Percentiles rank a stretch among this genome's conserved stretches.
Evolutionary conservation across 441 rosid genomes (phyloP).

Genomic region (Pelargonium myrrhifolium): DNA sequence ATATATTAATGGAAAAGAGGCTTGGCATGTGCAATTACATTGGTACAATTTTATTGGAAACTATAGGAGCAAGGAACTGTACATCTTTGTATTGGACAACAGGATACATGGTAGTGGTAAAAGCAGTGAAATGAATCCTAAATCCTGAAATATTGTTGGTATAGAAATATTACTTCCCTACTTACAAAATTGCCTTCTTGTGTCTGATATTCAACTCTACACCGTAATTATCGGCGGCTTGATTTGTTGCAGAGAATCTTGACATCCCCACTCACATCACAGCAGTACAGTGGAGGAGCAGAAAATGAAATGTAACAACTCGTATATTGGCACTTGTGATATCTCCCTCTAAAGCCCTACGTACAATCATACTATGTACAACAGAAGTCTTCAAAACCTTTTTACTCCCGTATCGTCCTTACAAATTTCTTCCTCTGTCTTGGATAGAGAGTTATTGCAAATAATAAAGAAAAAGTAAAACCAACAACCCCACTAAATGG

Average conservation of each 20-base stretch:
- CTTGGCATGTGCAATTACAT: not conserved
- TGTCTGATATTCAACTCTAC: conserved; percentile 10
- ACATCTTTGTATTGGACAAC: not conserved
- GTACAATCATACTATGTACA: not conserved
- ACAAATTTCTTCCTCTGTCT: conserved; percentile 27
- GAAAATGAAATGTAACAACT: not conserved
- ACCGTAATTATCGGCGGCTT: not conserved
- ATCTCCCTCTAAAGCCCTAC: not conserved
- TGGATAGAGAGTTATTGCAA: conserved; percentile 62
- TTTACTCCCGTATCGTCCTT: conserved; percentile 18
- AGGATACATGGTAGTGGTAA: not conserved
- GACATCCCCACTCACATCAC: not conserved
- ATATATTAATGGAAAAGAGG: no score
- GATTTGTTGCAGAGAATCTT: no score
- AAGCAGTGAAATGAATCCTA: not conserved
- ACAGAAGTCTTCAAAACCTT: not conserved
- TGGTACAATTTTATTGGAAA: not conserved
- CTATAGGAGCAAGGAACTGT: not conserved
- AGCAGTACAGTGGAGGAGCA: not conserved
- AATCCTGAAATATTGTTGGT: not conserved
- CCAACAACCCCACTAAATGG: conserved; percentile 87
- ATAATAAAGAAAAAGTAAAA: conserved; percentile 37
- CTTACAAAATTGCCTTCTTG: conserved; percentile 19
- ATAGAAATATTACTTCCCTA: conserved; percentile 15
- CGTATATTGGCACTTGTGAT: not conserved